Evolutionary conservation across 768 basidiomycete species (phyloP), one percentile per base, ranked within the genome.

Genomic region (Suillus paluster): DNA sequence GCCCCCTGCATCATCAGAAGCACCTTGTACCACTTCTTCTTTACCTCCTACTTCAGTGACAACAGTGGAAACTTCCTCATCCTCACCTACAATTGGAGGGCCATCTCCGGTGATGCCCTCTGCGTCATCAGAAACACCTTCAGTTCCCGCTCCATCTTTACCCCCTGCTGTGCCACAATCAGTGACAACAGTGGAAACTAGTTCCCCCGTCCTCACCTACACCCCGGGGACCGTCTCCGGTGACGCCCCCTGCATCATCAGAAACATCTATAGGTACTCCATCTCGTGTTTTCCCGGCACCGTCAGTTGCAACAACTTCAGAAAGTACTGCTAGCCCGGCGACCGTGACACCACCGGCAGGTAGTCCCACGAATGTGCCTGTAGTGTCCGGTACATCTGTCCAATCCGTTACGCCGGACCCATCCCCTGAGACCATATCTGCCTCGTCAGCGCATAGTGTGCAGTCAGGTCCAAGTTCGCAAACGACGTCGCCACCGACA

Each of bases 61-160:
- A 30, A 30, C 30, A 30, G 30, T 30, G 6, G 30, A 30, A 30
- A 30, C 30, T 30, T 3, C 30, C 30, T 3, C 30, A 30, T 30
- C 30, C 30, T 30, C 30, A 30, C 30, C 30, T 30, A 30, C 30
- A 30, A 3, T 6, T 30, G 30, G 3, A 30, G 30, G 30, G 30
- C 6, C 30, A 6, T 30, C 30, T 48, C 59, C 62, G 17, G 1
- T 21, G 12, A 53, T 21, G 17, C 62, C 59, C 34, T 48, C 69
- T 25, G 3, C 15, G 21, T 46, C 55, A 17, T 38, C 17, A 9
- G 42, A 25, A 56, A 17, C 42, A 21, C 14, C 45, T 14, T 4
- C 45, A 17, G 33, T 45, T 11, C 15, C 50, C 17, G 17, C 59
- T 2, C 38, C 25, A 34, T 34, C 57, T 27, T 21, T 21, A 1